Evolutionary conservation across 495 filamentous ascomycete genomes (phyloP).

Genomic region (Aeminium ludgeri): DNA sequence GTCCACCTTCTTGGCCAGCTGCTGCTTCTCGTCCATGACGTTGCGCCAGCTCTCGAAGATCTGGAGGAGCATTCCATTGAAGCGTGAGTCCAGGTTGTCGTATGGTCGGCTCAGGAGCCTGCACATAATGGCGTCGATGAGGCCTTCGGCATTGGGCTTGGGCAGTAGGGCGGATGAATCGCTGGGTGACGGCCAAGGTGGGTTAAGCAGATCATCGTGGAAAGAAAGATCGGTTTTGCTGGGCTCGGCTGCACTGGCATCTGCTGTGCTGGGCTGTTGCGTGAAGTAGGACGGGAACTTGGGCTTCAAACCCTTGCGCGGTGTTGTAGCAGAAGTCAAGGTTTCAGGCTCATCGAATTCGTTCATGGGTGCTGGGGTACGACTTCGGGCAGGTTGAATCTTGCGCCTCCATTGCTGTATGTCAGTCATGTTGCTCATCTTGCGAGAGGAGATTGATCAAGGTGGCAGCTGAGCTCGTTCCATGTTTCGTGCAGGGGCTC

Average conservation of each 20-base stretch:
- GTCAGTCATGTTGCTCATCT: slow-evolving; percentile 9
- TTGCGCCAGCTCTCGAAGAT: slow-evolving; percentile 22
- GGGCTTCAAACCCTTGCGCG: slow-evolving; percentile 14
- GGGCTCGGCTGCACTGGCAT: neutral
- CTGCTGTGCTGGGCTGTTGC: slow-evolving; percentile 7
- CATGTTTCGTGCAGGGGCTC: neutral
- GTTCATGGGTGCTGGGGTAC: slow-evolving; percentile 3
- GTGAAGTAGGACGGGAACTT: slow-evolving; percentile 19
- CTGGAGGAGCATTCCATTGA: slow-evolving; percentile 19
- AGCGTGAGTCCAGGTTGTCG: slow-evolving; percentile 14
- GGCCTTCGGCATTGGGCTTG: slow-evolving; percentile 4
- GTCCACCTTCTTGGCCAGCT: slow-evolving; percentile 5
- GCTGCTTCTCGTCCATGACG: slow-evolving; percentile 14
- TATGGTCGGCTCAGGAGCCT: slow-evolving; percentile 11
- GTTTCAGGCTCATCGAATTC: slow-evolving; percentile 13
- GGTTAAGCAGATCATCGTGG: neutral
- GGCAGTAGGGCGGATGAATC: slow-evolving; percentile 6
- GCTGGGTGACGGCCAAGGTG: slow-evolving; percentile 9
- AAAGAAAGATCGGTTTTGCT: neutral
- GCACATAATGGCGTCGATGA: slow-evolving; percentile 19
- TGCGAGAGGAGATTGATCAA: no score
- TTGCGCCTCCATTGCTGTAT: slow-evolving; percentile 18
- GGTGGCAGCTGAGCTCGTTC: neutral
- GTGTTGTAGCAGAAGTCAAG: slow-evolving; percentile 12
- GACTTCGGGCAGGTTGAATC: slow-evolving; percentile 10